Evolutionary conservation across 2,329 filamentous ascomycete genomes (phyloP).

Genomic region (Herpotrichia juniperi): DNA sequence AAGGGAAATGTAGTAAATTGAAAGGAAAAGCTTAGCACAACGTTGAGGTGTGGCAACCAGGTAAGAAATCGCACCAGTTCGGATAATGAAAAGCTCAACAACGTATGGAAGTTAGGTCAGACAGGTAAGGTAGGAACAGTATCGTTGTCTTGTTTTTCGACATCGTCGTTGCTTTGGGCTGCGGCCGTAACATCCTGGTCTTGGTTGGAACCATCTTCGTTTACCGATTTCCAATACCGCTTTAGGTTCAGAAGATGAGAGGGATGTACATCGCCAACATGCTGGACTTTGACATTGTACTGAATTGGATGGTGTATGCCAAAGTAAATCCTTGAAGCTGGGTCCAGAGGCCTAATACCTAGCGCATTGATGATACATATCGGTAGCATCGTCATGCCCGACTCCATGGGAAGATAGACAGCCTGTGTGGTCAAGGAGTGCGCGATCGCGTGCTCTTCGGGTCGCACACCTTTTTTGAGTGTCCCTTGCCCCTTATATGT

Average conservation of each 20-base stretch:
- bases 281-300: conserved; percentile 50
- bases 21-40: too few relatives aligned
- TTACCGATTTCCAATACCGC: conserved; percentile 17
- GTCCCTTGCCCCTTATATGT: conserved; percentile 45
- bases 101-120: too few relatives aligned
- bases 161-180: neutral
- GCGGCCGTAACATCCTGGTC: neutral
- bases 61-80: too few relatives aligned
- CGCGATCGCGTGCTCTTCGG: conserved; percentile 44
- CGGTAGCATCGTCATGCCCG: conserved; percentile 35
- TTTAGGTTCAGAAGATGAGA: conserved; percentile 22
- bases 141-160: too few relatives aligned
- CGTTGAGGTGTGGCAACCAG: too few relatives aligned
- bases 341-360: conserved; percentile 29
- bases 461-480: conserved; percentile 39
- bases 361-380: conserved; percentile 31
- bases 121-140: too few relatives aligned
- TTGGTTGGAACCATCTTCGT: neutral
- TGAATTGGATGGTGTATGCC: conserved; percentile 50
- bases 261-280: conserved; percentile 41
- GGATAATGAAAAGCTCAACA: too few relatives aligned
- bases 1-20: too few relatives aligned
- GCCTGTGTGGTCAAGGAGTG: conserved; percentile 18
- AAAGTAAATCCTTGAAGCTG: conserved; percentile 46
- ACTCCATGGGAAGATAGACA: conserved; percentile 22